Percentiles rank a stretch among this genome's conserved stretches.
These are phyloP conservation scores for Colletotrichum tropicale DNA, from an alignment of 2,329 filamentous ascomycete genomes.

Conservation along the genomic window DNA sequence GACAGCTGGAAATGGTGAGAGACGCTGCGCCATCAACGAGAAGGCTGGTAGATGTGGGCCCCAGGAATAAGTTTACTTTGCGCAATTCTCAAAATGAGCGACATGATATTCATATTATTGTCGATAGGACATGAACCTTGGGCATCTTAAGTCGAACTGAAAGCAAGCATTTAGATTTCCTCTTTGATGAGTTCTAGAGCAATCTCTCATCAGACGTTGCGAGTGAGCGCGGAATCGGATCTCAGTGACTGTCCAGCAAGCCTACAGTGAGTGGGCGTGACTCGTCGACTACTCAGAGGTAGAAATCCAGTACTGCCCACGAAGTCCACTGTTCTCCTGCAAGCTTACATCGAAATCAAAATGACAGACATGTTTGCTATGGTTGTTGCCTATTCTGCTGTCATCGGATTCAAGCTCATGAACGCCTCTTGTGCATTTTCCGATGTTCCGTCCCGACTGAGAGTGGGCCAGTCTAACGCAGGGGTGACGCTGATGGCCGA, in stretches of 20 bases:
- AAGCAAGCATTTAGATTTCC: rapidly evolving
- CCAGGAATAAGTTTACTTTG: background rate
- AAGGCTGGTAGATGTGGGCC: background rate
- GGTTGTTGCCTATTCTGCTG: background rate
- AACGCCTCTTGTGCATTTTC: background rate
- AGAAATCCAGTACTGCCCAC: background rate
- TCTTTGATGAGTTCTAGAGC: background rate
- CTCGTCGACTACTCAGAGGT: background rate
- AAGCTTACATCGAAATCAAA: background rate
- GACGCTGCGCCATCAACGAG: background rate
- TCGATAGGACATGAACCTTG: background rate
- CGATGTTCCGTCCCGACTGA: background rate
- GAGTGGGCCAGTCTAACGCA: background rate
- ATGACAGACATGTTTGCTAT: background rate
- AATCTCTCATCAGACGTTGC: background rate
- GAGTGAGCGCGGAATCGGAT: background rate
- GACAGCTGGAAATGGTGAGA: background rate
- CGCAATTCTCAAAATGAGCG: rapidly evolving
- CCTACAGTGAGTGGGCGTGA: background rate
- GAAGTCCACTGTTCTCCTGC: background rate
- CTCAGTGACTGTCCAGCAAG: background rate
- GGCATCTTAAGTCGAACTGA: rapidly evolving
- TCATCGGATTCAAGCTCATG: background rate
- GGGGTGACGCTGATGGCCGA: background rate
- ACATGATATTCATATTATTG: background rate